Evolutionary conservation across 441 rosid species (phyloP), one percentile per base, ranked within the genome.

Genomic region (Erodium trifolium): DNA sequence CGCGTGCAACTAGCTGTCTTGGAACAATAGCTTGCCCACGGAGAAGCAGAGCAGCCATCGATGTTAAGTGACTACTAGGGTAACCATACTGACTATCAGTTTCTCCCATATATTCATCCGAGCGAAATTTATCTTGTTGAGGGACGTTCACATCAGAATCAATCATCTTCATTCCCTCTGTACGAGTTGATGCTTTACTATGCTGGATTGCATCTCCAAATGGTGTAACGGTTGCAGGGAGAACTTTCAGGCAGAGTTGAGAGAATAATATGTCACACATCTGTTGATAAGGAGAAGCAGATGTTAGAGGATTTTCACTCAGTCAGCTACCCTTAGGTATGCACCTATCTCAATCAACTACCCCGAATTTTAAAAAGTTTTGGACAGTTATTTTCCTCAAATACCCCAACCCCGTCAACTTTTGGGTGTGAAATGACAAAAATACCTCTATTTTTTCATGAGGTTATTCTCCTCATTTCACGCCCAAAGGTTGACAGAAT

Each of bases 231-330:
- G 79, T 77, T 60, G 87, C 53, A 3, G 85, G 83, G 69, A 82
- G 84, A 73, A 92, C 97, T 92, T 90, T 95, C 82, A 95, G 86
- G 88, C 98, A 89, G 74, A 95, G 73, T 84, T 95, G 99, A 72
- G 97, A 90, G 87, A 95, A 92, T 63, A 95, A 83, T 76, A 95
- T 90, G 82, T 88, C 97, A 76, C 99, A 95, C 99, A 95, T 95
- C 99, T 92, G 90, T 79, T 67, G 37, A 69, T 74, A 66, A 79
- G 78, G 67, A 75, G 67, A 72, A 70, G 18, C 73, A 31, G 67
- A 65, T 17, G 69, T 62, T 47, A 51, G 65, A 76, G 34, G 59
- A 34, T 18, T 47, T 10, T 63, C 0, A 0, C 34, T 31, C 34
- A 31, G 3, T 31, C 34, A 31, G 34, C 34, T 31, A 31, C 34